A percentile compares a stretch with the other conserved stretches of the same genome.
Conservation (phyloP, 768 basidiomycete genomes). For the Boletus eberwhitei region DNA sequence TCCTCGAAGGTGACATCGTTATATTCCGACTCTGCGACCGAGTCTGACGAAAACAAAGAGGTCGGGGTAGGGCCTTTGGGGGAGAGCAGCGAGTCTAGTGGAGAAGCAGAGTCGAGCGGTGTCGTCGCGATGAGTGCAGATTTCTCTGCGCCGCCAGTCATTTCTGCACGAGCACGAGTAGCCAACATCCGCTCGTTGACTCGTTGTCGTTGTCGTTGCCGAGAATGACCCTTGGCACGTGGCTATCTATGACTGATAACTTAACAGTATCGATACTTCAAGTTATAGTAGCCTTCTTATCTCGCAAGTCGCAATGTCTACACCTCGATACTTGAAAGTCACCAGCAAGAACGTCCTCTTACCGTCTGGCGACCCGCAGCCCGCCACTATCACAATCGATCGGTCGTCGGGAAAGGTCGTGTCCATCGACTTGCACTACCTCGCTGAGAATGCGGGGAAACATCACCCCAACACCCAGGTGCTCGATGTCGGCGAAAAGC, state of each 20-base stretch:
- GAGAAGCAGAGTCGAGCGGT: conserved; percentile 16
- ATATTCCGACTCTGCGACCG: conserved; percentile 57
- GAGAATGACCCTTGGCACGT: conserved; percentile 6
- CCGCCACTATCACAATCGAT: conserved; percentile 68
- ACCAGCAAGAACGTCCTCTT: conserved; percentile 58
- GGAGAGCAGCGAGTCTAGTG: conserved; percentile 50
- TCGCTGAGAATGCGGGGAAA: conserved; percentile 27
- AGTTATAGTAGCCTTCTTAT: not conserved
- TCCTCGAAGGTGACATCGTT: conserved; percentile 55
- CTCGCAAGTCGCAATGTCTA: conserved; percentile 10
- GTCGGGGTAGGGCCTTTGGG: conserved; percentile 37
- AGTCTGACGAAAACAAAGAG: conserved; percentile 35
- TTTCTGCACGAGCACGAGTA: conserved; percentile 6
- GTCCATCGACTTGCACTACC: conserved; percentile 39
- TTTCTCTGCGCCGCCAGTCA: conserved; percentile 18
- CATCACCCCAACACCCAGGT: conserved; percentile 32
- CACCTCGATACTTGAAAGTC: conserved; percentile 36
- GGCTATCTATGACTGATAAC: not conserved
- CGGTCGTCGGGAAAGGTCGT: conserved; percentile 56
- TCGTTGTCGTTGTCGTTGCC: not conserved
- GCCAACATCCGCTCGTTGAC: not conserved
- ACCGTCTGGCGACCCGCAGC: conserved; percentile 44
- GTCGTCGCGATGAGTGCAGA: conserved; percentile 7
- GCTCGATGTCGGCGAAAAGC: conserved; percentile 55
- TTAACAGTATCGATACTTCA: too few relatives aligned